Percentiles rank a stretch among this genome's conserved stretches.
Evolutionary conservation across 768 basidiomycete species (phyloP).

Genomic region (Leccinum aurantiacum): DNA sequence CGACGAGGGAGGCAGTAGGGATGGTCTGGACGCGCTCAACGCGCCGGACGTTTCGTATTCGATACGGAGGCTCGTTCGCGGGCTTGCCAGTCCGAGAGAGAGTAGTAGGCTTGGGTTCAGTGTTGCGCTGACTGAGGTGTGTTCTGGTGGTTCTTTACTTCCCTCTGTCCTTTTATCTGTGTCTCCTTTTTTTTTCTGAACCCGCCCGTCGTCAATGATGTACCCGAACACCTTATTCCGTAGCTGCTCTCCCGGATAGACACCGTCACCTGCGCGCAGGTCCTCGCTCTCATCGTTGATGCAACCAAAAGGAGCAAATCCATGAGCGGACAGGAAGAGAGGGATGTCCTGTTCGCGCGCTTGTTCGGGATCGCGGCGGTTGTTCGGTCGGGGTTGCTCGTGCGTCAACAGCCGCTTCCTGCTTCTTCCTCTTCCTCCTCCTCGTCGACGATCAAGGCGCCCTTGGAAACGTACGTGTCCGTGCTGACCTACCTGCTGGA

Average conservation of each 20-base stretch:
- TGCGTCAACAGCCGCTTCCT: slow-evolving; percentile 56
- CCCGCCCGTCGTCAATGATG: not conserved
- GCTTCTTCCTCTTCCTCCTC: slow-evolving; percentile 25
- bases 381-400: slow-evolving; percentile 81
- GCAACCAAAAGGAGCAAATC: slow-evolving; percentile 70
- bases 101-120: slow-evolving; percentile 94
- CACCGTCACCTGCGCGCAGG: slow-evolving; percentile 75
- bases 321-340: slow-evolving; percentile 88
- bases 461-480: slow-evolving; percentile 54
- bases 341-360: slow-evolving; percentile 89
- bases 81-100: slow-evolving; percentile 89
- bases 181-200: not conserved
- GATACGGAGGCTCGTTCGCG: slow-evolving; percentile 80
- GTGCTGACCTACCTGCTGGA: slow-evolving; percentile 59
- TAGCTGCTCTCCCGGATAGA: slow-evolving; percentile 78
- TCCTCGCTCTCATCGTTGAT: slow-evolving; percentile 72
- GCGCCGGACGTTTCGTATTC: slow-evolving; percentile 93
- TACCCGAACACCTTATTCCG: not conserved
- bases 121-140: slow-evolving; percentile 91
- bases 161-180: not conserved
- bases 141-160: slow-evolving; percentile 17
- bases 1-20: slow-evolving; percentile 9
- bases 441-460: slow-evolving; percentile 40
- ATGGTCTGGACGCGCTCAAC: slow-evolving; percentile 65
- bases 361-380: slow-evolving; percentile 87